Conservation (phyloP, 2,329 filamentous ascomycete species). For the Hypoxylon sp. region DNA sequence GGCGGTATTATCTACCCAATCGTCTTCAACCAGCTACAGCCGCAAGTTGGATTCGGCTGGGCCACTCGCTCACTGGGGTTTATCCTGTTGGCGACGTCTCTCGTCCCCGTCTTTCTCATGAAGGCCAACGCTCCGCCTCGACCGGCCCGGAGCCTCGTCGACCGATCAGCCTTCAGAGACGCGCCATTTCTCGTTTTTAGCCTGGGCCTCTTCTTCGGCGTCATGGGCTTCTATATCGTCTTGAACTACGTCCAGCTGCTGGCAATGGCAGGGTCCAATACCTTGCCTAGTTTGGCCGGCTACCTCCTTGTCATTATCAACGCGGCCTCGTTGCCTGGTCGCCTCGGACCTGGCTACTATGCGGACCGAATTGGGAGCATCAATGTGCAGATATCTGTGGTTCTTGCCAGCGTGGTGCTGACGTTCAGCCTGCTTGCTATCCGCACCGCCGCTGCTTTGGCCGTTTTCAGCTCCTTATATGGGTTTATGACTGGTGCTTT, state of each 20-base stretch:
- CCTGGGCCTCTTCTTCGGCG: too few relatives aligned
- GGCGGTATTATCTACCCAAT: constrained; percentile 44
- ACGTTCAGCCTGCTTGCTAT: constrained; percentile 35
- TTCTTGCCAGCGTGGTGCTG: constrained; percentile 30
- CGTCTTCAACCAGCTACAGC: constrained; percentile 29
- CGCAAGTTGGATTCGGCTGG: constrained; percentile 41
- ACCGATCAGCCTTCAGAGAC: too few relatives aligned
- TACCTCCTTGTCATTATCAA: constrained; percentile 44
- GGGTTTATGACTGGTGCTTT: constrained; percentile 40
- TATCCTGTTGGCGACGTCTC: constrained; percentile 32
- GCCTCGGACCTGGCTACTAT: constrained; percentile 34
- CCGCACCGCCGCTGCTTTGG: constrained; percentile 21
- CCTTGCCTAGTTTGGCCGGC: constrained; percentile 19
- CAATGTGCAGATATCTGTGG: constrained; percentile 36
- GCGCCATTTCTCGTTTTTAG: too few relatives aligned
- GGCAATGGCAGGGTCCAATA: constrained; percentile 15
- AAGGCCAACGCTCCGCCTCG: too few relatives aligned
- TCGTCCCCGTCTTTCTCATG: constrained; percentile 20
- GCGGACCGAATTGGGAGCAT: constrained; percentile 37
- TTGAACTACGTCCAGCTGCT: neutral
- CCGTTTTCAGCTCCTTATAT: constrained; percentile 32
- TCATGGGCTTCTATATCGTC: too few relatives aligned
- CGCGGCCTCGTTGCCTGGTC: constrained; percentile 35
- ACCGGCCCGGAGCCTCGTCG: too few relatives aligned
- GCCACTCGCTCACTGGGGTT: constrained; percentile 41